These are phyloP conservation scores for Byssoonygena ceratinophila DNA, from an alignment of 2,329 filamentous ascomycete genomes.

Conservation along the genomic window DNA sequence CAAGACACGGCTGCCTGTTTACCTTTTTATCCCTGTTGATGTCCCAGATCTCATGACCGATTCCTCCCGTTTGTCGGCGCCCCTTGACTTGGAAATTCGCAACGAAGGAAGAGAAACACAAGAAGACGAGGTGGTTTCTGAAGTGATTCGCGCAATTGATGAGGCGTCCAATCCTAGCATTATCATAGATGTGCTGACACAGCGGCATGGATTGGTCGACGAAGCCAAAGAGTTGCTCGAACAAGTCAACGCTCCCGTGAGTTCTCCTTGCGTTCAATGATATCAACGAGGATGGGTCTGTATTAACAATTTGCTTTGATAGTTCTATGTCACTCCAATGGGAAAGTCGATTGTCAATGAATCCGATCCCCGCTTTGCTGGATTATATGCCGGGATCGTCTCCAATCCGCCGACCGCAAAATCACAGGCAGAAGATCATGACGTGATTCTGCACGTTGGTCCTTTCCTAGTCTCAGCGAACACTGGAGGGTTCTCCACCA, in stretches of 20 bases:
- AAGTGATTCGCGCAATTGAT: constrained; percentile 10
- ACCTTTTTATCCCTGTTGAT: constrained; percentile 21
- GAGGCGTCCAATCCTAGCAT: constrained; percentile 14
- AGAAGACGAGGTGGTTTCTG: constrained; percentile 16
- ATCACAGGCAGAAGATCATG: constrained; percentile 11
- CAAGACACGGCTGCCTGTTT: constrained; percentile 19
- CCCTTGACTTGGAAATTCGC: constrained; percentile 13
- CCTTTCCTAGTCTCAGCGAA: constrained; percentile 13
- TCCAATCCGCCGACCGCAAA: constrained; percentile 9
- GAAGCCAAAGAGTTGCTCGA: constrained; percentile 14
- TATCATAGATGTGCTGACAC: constrained; percentile 15
- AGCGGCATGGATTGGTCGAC: constrained; percentile 10
- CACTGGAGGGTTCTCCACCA: constrained; percentile 16
- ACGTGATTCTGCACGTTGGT: constrained; percentile 14
- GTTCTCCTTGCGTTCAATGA: not conserved
- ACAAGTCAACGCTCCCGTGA: constrained; percentile 14
- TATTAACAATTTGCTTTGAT: not conserved
- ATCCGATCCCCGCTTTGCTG: constrained; percentile 12
- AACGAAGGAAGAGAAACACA: constrained; percentile 14
- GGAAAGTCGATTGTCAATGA: constrained; percentile 16
- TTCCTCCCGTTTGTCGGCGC: constrained; percentile 10
- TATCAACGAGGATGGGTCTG: not conserved
- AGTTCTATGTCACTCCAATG: constrained; percentile 15
- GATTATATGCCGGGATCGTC: constrained; percentile 14
- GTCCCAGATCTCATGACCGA: constrained; percentile 16